Evolutionary conservation across 306 rosid species (phyloP).

Genomic region (Cucurbita maxima): DNA sequence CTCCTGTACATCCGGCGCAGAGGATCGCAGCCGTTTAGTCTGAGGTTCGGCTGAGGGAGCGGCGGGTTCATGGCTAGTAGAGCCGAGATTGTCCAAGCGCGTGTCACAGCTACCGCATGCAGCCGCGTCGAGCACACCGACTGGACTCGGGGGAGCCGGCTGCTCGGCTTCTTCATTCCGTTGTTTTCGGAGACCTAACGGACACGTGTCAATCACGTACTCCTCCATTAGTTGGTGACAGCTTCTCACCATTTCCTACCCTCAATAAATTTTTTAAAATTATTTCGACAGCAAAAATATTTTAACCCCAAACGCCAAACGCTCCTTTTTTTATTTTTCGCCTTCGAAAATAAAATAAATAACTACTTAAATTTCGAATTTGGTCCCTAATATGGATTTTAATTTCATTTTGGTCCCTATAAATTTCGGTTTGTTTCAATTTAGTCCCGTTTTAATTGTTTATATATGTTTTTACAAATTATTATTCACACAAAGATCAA

Average conservation of each 20-base stretch:
- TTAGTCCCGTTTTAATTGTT: too few species aligned
- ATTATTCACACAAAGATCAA: too few species aligned
- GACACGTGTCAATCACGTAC: constrained; percentile 54
- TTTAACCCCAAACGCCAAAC: neutral
- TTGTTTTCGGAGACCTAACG: constrained; percentile 9
- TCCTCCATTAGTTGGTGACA: constrained; percentile 77
- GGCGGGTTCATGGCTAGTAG: constrained; percentile 12
- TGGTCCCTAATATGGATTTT: neutral
- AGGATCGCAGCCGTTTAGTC: constrained; percentile 25
- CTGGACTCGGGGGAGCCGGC: constrained; percentile 42
- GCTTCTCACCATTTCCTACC: constrained; percentile 65
- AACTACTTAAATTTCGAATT: neutral
- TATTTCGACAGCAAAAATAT: neutral
- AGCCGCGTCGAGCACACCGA: constrained; percentile 59
- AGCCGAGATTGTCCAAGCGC: constrained; percentile 19
- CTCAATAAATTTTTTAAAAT: neutral
- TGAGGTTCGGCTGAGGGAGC: constrained; percentile 11
- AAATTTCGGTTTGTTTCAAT: neutral
- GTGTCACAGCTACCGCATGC: constrained; percentile 45
- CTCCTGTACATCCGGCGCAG: constrained; percentile 24
- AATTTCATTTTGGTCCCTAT: neutral
- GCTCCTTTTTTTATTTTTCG: neutral
- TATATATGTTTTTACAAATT: too few species aligned
- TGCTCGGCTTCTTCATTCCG: constrained; percentile 5
- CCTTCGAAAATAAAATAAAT: neutral